Conservation (phyloP, 1,139 yeast genomes). For the Zhuliangozyma blackwelliae region DNA sequence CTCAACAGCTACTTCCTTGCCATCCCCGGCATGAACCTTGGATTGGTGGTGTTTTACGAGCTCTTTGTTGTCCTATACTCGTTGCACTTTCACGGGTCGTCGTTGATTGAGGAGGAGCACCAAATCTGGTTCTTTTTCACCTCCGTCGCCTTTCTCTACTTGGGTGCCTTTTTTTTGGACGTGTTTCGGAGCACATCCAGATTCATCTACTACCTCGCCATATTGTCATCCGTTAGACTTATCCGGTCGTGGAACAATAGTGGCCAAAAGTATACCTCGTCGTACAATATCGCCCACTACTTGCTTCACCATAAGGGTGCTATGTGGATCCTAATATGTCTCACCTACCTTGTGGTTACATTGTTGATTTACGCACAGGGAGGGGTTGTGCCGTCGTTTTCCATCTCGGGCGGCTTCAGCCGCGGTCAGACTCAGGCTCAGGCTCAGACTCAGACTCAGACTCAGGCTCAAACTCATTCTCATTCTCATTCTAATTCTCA, state of each 20-base stretch:
- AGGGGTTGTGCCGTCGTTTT: slow-evolving; percentile 10
- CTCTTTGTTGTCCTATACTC: slow-evolving; percentile 44
- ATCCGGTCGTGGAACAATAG: slow-evolving; percentile 86
- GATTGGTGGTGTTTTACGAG: slow-evolving; percentile 20
- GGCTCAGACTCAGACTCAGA: too few relatives aligned
- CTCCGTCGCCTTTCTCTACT: slow-evolving; percentile 21
- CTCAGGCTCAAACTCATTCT: too few relatives aligned
- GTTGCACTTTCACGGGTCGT: slow-evolving; percentile 75
- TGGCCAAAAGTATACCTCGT: slow-evolving; percentile 70
- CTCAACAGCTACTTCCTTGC: slow-evolving; percentile 15
- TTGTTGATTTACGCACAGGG: slow-evolving; percentile 28
- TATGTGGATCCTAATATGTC: slow-evolving; percentile 45
- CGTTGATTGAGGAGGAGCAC: slow-evolving; percentile 95
- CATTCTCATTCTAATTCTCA: too few relatives aligned
- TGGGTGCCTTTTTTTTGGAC: slow-evolving; percentile 10
- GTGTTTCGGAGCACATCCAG: slow-evolving; percentile 4
- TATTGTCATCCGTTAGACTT: slow-evolving; percentile 48
- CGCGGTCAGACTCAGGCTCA: too few relatives aligned
- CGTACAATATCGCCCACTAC: slow-evolving; percentile 44
- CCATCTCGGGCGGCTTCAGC: background rate
- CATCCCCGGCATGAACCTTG: slow-evolving; percentile 7
- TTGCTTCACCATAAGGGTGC: slow-evolving; percentile 28
- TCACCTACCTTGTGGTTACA: slow-evolving; percentile 33
- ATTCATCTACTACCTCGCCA: slow-evolving; percentile 17
- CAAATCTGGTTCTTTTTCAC: slow-evolving; percentile 91